These are phyloP conservation scores for Orbilia blumenaviensis DNA, from an alignment of 2,329 filamentous ascomycete species.

Conservation along the genomic window DNA sequence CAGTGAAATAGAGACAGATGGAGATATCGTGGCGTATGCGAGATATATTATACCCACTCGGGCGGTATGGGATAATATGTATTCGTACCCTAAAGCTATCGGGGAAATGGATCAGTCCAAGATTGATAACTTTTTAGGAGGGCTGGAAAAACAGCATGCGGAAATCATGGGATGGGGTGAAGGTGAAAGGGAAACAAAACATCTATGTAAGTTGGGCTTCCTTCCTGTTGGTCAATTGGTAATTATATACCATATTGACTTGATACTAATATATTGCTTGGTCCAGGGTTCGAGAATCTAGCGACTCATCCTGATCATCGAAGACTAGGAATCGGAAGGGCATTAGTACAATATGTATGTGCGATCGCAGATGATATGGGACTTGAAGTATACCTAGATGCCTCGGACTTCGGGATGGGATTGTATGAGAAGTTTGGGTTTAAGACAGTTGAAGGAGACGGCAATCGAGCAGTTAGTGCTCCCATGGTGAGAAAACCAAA, in stretches of 20 bases:
- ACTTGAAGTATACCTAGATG: slow-evolving; percentile 20
- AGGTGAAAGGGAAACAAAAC: not conserved
- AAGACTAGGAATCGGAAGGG: slow-evolving; percentile 16
- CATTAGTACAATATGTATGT: slow-evolving; percentile 17
- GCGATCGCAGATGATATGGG: slow-evolving; percentile 15
- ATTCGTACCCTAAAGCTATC: slow-evolving; percentile 29
- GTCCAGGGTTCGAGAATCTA: slow-evolving; percentile 28
- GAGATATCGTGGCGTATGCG: slow-evolving; percentile 7
- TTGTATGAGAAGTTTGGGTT: slow-evolving; percentile 37
- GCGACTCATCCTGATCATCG: slow-evolving; percentile 27
- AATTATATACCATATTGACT: not conserved
- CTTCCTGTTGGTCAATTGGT: not conserved
- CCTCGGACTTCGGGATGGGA: slow-evolving; percentile 34
- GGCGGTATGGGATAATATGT: slow-evolving; percentile 41
- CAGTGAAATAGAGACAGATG: not conserved
- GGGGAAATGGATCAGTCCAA: slow-evolving; percentile 14
- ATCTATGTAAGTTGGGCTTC: slow-evolving; percentile 37
- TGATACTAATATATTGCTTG: not conserved
- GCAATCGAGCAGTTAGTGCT: slow-evolving; percentile 19
- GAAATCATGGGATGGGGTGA: slow-evolving; percentile 4
- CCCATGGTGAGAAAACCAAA: slow-evolving; percentile 9
- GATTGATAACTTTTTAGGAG: slow-evolving; percentile 19
- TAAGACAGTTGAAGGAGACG: slow-evolving; percentile 4
- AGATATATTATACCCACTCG: slow-evolving; percentile 18
- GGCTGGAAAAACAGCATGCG: slow-evolving; percentile 10